Evolutionary conservation across 345 rosid species (phyloP), one percentile per base, ranked within the genome.

Genomic region (Citrus inodora): DNA sequence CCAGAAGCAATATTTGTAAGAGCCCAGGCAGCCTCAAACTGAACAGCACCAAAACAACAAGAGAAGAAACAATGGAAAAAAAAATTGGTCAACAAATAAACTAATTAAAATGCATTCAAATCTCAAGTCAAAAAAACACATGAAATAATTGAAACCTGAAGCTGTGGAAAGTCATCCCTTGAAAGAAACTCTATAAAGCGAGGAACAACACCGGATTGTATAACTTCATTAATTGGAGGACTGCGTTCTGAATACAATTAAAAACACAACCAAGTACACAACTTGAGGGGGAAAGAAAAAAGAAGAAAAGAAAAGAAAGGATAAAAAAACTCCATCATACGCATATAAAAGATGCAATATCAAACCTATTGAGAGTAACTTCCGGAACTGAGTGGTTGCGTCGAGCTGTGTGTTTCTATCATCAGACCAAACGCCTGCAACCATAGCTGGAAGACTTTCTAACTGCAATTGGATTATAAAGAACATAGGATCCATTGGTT

Each of bases 1-100:
- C 94, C 97, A 25, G 97, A 92, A 61, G 97, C 97, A 80, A 92
- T 89, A 73, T 92, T 92, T 62, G 97, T 92, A 64, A 92, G 93
- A 16, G 93, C 93, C 97, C 97, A 92, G 74, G 97, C 97, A 35
- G 97, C 94, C 86, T 92, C 97, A 84, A 92, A 92, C 94, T 92
- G 72, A 70, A 80, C 35, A 67, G 80, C 53, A 72, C 19, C 46
- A 48, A 77, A 56, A 80, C 21, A 53, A 7, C 70, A 33, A 27
- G 48, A 35, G 68, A 72, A 58, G 68, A 65, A 37, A 55, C 21
- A 38, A 62, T 30, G 32, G 37, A 40, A 21, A 14, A 35, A 35
- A 74, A 16, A 70, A 10, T 48, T 42, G 1, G 22, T 19, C 6
- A 16, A 70, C 48, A 30, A 11, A 80, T 17, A 56, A 25, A 53